Evolutionary conservation across 1,139 yeast species (phyloP).

Genomic region (Ogataea hybrid): DNA sequence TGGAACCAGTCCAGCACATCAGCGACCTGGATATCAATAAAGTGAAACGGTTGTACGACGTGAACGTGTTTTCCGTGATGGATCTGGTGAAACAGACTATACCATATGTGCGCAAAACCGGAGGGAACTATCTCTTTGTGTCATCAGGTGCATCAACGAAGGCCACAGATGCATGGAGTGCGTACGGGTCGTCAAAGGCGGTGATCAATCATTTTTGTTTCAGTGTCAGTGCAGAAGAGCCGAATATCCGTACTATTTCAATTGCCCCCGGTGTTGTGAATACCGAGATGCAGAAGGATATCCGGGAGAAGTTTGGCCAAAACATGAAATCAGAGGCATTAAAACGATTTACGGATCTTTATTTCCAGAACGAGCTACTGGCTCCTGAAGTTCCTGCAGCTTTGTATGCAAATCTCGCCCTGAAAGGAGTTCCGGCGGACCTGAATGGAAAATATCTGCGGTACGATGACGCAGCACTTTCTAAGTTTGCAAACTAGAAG

Average conservation of each 20-base stretch:
- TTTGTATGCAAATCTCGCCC: constrained; percentile 62
- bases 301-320: constrained; percentile 56
- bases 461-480: constrained; percentile 42
- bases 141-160: constrained; percentile 81
- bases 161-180: constrained; percentile 75
- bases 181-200: constrained; percentile 89
- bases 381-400: constrained; percentile 70
- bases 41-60: constrained; percentile 69
- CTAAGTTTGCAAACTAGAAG: constrained; percentile 5
- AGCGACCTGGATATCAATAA: constrained; percentile 45
- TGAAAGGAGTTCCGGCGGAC: constrained; percentile 50
- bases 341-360: constrained; percentile 58
- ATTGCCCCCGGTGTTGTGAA: constrained; percentile 95
- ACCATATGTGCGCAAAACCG: constrained; percentile 53
- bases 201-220: constrained; percentile 75
- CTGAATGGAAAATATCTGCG: constrained; percentile 67
- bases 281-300: constrained; percentile 79
- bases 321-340: constrained; percentile 58
- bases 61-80: constrained; percentile 79
- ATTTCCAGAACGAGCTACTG: constrained; percentile 52
- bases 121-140: constrained; percentile 70
- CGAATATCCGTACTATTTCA: constrained; percentile 55
- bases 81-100: constrained; percentile 55
- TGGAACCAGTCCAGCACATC: constrained; percentile 72
- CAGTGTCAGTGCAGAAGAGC: constrained; percentile 67